Base-by-base conservation (phyloP, 2,329 filamentous ascomycete species). In the Furcasterigmium furcatum region DNA sequence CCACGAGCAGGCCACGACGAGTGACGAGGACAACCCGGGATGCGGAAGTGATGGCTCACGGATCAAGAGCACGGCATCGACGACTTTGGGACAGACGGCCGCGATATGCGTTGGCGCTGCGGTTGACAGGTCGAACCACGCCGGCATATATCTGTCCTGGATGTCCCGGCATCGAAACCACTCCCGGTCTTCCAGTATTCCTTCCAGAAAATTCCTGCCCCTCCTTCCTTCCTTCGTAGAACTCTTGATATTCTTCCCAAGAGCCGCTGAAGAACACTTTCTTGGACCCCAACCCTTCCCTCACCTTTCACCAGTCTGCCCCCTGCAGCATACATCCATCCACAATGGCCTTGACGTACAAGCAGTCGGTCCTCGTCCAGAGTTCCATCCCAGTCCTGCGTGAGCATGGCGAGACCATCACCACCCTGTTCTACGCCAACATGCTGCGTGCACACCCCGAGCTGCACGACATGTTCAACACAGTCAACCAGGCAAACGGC, bases 401-500 rank as follows among this genome's bases (percentile, higher is more conserved):
- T 19, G 73, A 84, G 50, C 80, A 89, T 59, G 87, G 87, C 59
- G 74, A 77, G 51, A 72, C 74, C 50, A 87, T 91, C 62, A 84
- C 85, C 6, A 74, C 73, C n/a, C 74, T 77, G 52, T 90, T 91
- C 70, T 91, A 91, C 72, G 72, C 73, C 50, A 82, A 80, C 58
- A 79, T 91, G 72, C 70, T 91, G 20, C 60, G 61, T 10, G 79
- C 80, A 32, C 73, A 88, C 49, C 85, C 85, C 0, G 76, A 81
- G 38, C 76, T 91, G 25, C 79, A 83, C 55, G 77, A 83, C 62
- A 72, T 85, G 64, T 90, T 91, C 76, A 90, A 89, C 46, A 53
- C 51, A 35, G 51, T 52, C 32, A 55, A 58, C 32, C 56, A 58
- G 43, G 38, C 49, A 35, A 55, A 51, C 7, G 54, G 56, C 12